These are phyloP conservation scores for Drosera spatulata DNA, from an alignment of 179 eudicot species.

Conservation along the genomic window DNA sequence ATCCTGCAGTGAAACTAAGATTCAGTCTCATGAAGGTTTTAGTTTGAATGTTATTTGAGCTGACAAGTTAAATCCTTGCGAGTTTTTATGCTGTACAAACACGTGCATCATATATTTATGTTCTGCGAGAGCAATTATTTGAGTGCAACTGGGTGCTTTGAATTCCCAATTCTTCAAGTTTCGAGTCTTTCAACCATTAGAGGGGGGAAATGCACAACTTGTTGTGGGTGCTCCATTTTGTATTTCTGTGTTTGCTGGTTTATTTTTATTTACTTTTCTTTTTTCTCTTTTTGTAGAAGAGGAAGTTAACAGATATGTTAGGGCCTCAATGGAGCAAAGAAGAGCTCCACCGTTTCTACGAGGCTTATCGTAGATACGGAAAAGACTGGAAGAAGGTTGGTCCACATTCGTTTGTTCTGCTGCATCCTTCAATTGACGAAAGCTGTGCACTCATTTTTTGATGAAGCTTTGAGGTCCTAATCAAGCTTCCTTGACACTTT, in stretches of 20 bases:
- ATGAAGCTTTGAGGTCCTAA: conserved; percentile 4
- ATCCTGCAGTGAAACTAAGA: too few species aligned
- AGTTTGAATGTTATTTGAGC: too few species aligned
- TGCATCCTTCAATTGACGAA: neutral
- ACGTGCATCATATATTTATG: too few species aligned
- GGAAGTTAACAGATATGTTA: conserved; percentile 82
- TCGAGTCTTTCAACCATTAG: too few species aligned
- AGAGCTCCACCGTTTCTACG: conserved; percentile 88
- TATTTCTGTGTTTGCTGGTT: neutral
- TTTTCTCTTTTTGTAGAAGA: conserved; percentile 41
- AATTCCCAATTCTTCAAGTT: too few species aligned
- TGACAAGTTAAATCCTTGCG: too few species aligned
- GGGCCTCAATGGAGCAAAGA: conserved; percentile 88
- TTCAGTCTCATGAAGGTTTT: too few species aligned
- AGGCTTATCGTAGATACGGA: conserved; percentile 88
- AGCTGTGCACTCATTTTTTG: neutral
- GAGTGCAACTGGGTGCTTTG: too few species aligned
- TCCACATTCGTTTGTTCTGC: neutral
- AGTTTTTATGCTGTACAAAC: too few species aligned
- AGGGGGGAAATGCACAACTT: too few species aligned
- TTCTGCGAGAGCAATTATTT: too few species aligned
- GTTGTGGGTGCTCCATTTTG: too few species aligned
- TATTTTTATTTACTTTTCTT: neutral
- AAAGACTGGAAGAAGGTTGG: conserved; percentile 96
- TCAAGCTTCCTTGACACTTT: conserved; percentile 1